Evolutionary conservation across 768 basidiomycete genomes (phyloP).

Genomic region (Nidularia sp.): DNA sequence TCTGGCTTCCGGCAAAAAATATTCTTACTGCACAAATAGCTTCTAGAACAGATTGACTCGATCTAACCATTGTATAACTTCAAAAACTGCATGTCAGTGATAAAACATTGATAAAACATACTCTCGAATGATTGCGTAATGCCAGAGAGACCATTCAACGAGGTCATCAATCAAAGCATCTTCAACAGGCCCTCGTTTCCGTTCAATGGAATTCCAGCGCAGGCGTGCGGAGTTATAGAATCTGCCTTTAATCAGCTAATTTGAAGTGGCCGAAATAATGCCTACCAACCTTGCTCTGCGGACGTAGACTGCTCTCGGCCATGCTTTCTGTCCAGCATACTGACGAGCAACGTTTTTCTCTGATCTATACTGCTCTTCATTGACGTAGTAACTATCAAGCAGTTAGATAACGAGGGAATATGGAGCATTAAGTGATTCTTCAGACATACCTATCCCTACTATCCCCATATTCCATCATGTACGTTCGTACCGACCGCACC

Average conservation of each 20-base stretch:
- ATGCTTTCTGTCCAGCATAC: slow-evolving; percentile 67
- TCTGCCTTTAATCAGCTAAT: slow-evolving; percentile 22
- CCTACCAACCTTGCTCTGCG: slow-evolving; percentile 55
- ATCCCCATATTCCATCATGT: slow-evolving; percentile 73
- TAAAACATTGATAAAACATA: slow-evolving; percentile 15
- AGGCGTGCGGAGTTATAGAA: slow-evolving; percentile 65
- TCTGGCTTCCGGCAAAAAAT: slow-evolving; percentile 13
- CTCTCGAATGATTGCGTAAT: slow-evolving; percentile 58
- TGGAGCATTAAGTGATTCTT: not conserved
- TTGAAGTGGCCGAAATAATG: not conserved
- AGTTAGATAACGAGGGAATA: not conserved
- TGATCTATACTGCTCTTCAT: slow-evolving; percentile 51
- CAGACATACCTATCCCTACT: slow-evolving; percentile 45
- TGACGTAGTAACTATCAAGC: slow-evolving; percentile 45
- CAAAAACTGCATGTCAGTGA: not conserved
- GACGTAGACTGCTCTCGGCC: slow-evolving; percentile 71
- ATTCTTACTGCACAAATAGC: slow-evolving; percentile 28
- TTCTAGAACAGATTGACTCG: slow-evolving; percentile 47
- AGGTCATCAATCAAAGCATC: slow-evolving; percentile 67
- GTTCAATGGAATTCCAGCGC: slow-evolving; percentile 72
- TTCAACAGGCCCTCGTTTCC: slow-evolving; percentile 54
- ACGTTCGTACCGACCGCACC: slow-evolving; percentile 67
- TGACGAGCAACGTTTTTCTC: slow-evolving; percentile 66
- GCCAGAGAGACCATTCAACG: slow-evolving; percentile 74
- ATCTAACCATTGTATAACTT: slow-evolving; percentile 17